Evolutionary conservation across 176 grass and related monocot species (phyloP), one percentile per base, ranked within the genome.

Genomic region (Lolium rigidum): DNA sequence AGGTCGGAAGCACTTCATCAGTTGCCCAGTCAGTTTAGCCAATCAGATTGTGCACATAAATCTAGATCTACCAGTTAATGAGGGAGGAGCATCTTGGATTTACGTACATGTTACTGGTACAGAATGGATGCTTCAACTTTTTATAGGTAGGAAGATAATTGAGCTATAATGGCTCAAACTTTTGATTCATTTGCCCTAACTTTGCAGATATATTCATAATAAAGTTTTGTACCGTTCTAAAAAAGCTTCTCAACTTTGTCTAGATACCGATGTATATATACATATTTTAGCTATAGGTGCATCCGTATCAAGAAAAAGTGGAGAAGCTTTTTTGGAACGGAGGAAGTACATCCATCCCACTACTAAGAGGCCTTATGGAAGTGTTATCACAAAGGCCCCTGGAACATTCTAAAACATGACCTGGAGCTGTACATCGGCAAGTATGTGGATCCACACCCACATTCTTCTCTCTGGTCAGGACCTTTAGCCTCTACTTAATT

Each of bases 51-150:
- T 24, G 68, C 18, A 80, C 24, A 49, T 55, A 85, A 44, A 77
- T 82, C 24, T 77, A 2, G 44, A 59, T 57, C 1, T 60, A 69
- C 6, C 41, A 77, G 49, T 5, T 56, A 75, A 22, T 16, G 47
- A 92, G 75, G 77, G 7, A 88, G 21, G 46, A 70, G 69, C 59
- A 64, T 83, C 70, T 82, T 78, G 63, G 88, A 89, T 72, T 46
- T 78, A 81, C 54, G 63, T 13, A 80, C 90, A 64, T 92, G 71
- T 63, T 74, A 84, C 78, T 80, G 15, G 54, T 80, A 84, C n/a
- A 48, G 80, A 59, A 67, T 21, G 37, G 58, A 82, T 21, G 37
- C 22, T 77, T n/a, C 26, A 51, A 26, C 46, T 15, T 10, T 51
- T 56, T 52, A 64, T 63, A 14, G 31, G n/a, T 7, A 18, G 7